Evolutionary conservation across 176 grass and related monocot species (phyloP), one percentile per base, ranked within the genome.

Genomic region (Microstegium vimineum): DNA sequence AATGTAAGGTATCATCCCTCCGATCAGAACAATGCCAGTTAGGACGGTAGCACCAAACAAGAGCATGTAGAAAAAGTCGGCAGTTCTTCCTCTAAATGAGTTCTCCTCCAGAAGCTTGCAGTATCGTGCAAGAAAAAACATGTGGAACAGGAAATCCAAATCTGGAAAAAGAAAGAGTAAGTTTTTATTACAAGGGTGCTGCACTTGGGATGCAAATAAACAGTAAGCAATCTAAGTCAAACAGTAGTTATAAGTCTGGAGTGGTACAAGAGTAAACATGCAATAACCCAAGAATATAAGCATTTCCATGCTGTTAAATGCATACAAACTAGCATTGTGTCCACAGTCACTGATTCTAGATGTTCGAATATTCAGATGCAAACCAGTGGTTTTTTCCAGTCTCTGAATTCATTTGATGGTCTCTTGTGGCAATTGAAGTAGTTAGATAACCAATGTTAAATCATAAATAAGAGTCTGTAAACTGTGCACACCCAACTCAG

Each of bases 51-150:
- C 93, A 36, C 97, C 97, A 47, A 99, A 99, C 78, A 99, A 84
- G 51, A 99, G 93, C 97, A 99, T 99, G 80, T 90, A 99, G 62
- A 96, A 91, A 83, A 99, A 99, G 87, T 99, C 97, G 5, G 97
- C 97, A 37, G 97, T 99, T 83, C 92, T 90, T 65, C 97, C 97
- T 79, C 97, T 99, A 78, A 99, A 99, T 15, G 97, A 99, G 65
- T 99, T 99, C 30, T 99, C 97, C 89, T 99, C 97, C 10, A 99
- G 91, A 74, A 99, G 89, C 45, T 99, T 99, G 89, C 97, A 99
- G 65, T 99, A 99, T 23, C 97, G 91, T 0, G 97, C 93, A 79
- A 99, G 93, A 76, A 99, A 99, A 69, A 99, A 99, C 97, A 99
- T 99, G 74, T 99, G 97, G 83, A 99, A 99, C 23, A 99, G 93